A percentile compares a stretch with the other conserved stretches of the same genome.
phyloP scores from a whole-genome alignment of 1,284 basidiomycete species.

The Ustilago esculenta region DNA sequence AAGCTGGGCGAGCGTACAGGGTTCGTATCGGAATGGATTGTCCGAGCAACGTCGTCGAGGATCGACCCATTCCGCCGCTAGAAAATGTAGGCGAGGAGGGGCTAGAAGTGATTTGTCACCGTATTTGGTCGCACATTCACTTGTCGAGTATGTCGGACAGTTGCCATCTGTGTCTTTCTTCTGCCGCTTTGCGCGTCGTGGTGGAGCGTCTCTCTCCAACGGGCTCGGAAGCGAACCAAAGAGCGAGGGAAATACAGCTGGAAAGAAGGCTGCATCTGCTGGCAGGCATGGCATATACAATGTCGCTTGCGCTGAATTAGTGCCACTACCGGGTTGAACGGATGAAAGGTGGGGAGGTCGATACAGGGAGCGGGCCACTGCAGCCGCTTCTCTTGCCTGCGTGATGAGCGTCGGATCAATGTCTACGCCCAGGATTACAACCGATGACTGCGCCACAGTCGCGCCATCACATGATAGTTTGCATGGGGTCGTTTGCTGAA shows the following conservation, averaged over 20 bases:
- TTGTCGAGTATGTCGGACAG: too few relatives aligned
- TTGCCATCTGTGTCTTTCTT: background rate
- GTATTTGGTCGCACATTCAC: too few relatives aligned
- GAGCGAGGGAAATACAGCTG: constrained; percentile 24
- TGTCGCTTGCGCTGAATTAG: too few relatives aligned
- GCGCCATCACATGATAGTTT: too few relatives aligned
- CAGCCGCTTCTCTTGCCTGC: constrained; percentile 26
- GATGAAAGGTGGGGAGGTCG: background rate
- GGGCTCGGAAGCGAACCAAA: constrained; percentile 8
- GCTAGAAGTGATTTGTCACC: too few relatives aligned
- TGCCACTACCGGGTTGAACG: too few relatives aligned
- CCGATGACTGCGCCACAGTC: background rate
- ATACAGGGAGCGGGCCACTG: constrained; percentile 12
- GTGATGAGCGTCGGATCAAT: constrained; percentile 30
- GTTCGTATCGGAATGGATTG: background rate
- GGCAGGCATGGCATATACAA: constrained; percentile 14
- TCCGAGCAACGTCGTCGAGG: too few relatives aligned
- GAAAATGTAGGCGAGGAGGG: constrained; percentile 9
- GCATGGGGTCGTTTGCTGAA: too few relatives aligned
- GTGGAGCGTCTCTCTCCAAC: background rate
- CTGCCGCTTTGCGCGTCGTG: constrained; percentile 1
- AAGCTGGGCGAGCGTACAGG: background rate
- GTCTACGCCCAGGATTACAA: constrained; percentile 27
- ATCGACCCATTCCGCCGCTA: constrained; percentile 24
- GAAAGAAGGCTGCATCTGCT: constrained; percentile 18